Evolutionary conservation across 768 basidiomycete species (phyloP).

Genomic region (Nidularia sp.): DNA sequence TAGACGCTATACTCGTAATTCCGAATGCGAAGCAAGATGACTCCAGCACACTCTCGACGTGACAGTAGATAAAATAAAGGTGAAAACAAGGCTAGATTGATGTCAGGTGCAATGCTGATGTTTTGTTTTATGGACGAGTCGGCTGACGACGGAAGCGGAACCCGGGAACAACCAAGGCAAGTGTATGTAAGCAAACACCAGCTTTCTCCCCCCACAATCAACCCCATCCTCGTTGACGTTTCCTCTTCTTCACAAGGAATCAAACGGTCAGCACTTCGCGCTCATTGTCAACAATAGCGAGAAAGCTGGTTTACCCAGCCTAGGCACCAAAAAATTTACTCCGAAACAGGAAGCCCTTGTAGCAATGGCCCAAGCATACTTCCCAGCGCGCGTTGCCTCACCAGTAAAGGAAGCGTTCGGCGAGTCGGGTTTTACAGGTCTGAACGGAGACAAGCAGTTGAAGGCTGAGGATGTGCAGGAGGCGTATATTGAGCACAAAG

Average conservation of each 20-base stretch:
- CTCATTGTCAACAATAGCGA: constrained; percentile 10
- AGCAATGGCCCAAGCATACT: constrained; percentile 40
- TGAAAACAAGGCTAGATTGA: background rate
- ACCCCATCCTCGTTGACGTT: background rate
- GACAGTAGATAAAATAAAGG: background rate
- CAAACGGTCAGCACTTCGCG: background rate
- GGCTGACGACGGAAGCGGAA: background rate
- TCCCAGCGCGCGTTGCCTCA: constrained; percentile 28
- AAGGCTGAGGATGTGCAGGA: constrained; percentile 73
- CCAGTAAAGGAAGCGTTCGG: constrained; percentile 25
- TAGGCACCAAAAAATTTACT: background rate
- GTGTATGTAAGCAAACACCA: background rate
- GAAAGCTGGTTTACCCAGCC: constrained; percentile 9
- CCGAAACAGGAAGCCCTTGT: background rate
- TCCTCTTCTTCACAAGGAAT: background rate
- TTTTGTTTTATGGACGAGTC: background rate
- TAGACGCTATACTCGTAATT: too few species aligned
- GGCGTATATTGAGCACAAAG: constrained; percentile 70
- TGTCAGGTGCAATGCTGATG: background rate
- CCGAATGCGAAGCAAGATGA: too few species aligned
- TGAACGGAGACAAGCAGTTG: constrained; percentile 37
- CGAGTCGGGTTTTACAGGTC: constrained; percentile 21
- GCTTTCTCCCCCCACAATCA: background rate
- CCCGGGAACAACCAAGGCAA: background rate
- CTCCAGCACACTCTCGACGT: background rate